Evolutionary conservation across 176 grass and related monocot species (phyloP).

Genomic region (Alopecurus myosuroides): DNA sequence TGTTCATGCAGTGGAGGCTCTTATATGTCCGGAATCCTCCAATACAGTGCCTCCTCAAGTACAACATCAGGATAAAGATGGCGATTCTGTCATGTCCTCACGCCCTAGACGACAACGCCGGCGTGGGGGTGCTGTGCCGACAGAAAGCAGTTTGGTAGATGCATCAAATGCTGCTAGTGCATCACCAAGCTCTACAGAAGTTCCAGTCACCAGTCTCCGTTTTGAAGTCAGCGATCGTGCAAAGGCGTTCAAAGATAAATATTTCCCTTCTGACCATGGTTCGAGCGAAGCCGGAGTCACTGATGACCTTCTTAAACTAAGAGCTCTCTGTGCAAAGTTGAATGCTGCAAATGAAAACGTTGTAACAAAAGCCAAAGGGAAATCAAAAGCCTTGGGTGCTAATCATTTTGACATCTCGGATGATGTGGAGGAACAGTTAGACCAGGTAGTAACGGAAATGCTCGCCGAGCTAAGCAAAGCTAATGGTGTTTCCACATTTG

Average conservation of each 20-base stretch:
- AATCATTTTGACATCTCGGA: conserved; percentile 59
- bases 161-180: conserved; percentile 43
- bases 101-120: conserved; percentile 68
- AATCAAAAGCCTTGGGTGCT: conserved; percentile 48
- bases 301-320: conserved; percentile 73
- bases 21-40: conserved; percentile 57
- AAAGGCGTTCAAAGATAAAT: conserved; percentile 71
- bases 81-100: conserved; percentile 38
- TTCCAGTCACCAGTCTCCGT: conserved; percentile 55
- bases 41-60: conserved; percentile 38
- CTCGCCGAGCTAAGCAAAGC: conserved; percentile 71
- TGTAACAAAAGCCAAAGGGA: conserved; percentile 69
- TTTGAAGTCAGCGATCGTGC: conserved; percentile 57
- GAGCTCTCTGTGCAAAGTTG: conserved; percentile 62
- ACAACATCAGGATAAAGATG: conserved; percentile 32
- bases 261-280: conserved; percentile 57
- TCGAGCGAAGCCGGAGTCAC: conserved; percentile 57
- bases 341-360: conserved; percentile 54
- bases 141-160: conserved; percentile 46
- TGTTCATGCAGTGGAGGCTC: conserved; percentile 76
- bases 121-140: conserved; percentile 30
- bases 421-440: conserved; percentile 61
- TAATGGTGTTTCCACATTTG: conserved; percentile 88
- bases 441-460: conserved; percentile 58
- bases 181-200: conserved; percentile 24